Evolutionary conservation across 2,329 filamentous ascomycete genomes (phyloP), one percentile per base, ranked within the genome.

Genomic region (Talaromyces funiculosus): DNA sequence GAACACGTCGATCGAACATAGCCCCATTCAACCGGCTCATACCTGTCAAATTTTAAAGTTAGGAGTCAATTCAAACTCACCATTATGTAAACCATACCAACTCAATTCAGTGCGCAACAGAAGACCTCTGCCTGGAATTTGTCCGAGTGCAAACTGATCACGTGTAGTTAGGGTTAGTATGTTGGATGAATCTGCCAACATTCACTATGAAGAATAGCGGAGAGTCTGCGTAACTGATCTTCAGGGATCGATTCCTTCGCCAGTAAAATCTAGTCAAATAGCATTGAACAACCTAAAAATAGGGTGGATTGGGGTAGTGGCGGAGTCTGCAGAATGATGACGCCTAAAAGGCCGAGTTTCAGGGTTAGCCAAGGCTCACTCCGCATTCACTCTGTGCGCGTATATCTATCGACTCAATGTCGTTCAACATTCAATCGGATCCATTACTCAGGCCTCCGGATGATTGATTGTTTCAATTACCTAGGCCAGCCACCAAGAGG

Each of bases 261-360:
- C 16, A 26, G 22, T 4, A 22, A 43, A 22, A 14, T 22, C 12
- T 12, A 14, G 40, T 43, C 40, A 20, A 45, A 45, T 45, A 24
- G 12, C 31, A 42, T 40, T 42, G 24, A 18, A 40, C 22, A 16
- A 14, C 54, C n/a, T 57, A 49, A 49, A 49, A 57, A 57, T 57
- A 57, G 53, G 24, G 7, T 22, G 10, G 53, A 31, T 26, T n/a
- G 38, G 9, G 38, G 16, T 42, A 4, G 53, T 57, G 55, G 55
- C 55, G 55, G 37, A 55, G 53, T 54, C 47, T 35, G 47, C n/a
- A 51, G 47, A 51, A 51, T n/a, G 45, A 31, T 49, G 45, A n/a
- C 45, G 45, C 45, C 45, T 49, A 31, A 18, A 31, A 51, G 47
- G 38, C 51, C 51, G 35, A 53, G 31, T 24, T 53, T 53, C 3